Percentiles rank a stretch among this genome's conserved stretches.
phyloP scores from a whole-genome alignment of 495 filamentous ascomycete species.

The Penicillium coffeae region DNA sequence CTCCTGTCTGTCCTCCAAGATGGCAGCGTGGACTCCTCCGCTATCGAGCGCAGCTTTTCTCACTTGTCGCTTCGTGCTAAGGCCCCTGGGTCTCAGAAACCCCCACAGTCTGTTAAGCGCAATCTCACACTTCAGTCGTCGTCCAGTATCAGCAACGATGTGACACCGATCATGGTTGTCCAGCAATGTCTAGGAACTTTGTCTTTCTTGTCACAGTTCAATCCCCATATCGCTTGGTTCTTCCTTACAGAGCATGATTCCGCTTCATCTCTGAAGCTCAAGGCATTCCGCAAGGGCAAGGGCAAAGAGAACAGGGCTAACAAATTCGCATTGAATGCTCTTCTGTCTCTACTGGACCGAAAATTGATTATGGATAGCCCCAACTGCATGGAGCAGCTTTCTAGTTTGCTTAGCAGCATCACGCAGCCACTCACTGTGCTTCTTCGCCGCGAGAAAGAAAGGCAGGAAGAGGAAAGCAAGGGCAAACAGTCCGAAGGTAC shows the following conservation, averaged over 20 bases:
- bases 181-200: constrained; percentile 89
- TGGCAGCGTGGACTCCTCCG: constrained; percentile 85
- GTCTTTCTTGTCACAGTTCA: constrained; percentile 74
- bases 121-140: constrained; percentile 55
- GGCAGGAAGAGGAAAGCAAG: constrained; percentile 56
- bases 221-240: constrained; percentile 80
- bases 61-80: constrained; percentile 89
- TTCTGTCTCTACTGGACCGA: constrained; percentile 83
- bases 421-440: constrained; percentile 81
- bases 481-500: constrained; percentile 43
- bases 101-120: constrained; percentile 72
- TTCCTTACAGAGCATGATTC: constrained; percentile 95
- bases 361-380: constrained; percentile 93
- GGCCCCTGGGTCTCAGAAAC: constrained; percentile 70
- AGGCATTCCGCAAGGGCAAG: constrained; percentile 78
- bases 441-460: constrained; percentile 79
- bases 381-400: constrained; percentile 89
- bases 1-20: constrained; percentile 95
- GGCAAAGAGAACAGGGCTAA: constrained; percentile 76
- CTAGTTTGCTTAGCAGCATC: constrained; percentile 78
- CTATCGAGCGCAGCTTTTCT: constrained; percentile 91
- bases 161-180: constrained; percentile 89
- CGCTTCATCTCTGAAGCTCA: constrained; percentile 66
- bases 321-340: constrained; percentile 86
- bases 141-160: constrained; percentile 60